Evolutionary conservation across 768 basidiomycete genomes (phyloP).

Genomic region (Suillus subaureus): DNA sequence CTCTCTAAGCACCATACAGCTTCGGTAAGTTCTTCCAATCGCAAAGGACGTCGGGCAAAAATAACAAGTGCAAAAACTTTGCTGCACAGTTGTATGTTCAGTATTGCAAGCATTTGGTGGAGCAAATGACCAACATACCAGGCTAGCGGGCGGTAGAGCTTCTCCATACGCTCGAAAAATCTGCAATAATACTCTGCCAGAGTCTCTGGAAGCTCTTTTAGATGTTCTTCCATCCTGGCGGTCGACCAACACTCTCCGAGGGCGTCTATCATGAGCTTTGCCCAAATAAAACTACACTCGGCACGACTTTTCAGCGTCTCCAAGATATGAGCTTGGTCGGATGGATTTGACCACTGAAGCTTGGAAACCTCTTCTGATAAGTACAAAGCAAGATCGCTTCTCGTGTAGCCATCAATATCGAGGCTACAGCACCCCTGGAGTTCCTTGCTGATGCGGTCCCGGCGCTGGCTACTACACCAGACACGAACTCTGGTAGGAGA

Average conservation of each 20-base stretch:
- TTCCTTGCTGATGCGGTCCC: constrained; percentile 1
- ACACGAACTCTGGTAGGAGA: constrained; percentile 21
- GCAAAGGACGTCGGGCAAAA: constrained; percentile 3
- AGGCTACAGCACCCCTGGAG: constrained; percentile 7
- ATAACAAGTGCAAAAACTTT: constrained; percentile 1
- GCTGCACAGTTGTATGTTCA: background rate
- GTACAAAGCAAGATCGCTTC: constrained; percentile 11
- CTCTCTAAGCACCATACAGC: constrained; percentile 3
- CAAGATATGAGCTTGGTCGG: no score
- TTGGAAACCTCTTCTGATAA: constrained; percentile 3
- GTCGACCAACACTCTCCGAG: no score
- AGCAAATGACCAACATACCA: background rate
- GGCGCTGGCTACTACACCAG: constrained; percentile 28
- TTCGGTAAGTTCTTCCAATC: background rate
- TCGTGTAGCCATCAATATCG: no score
- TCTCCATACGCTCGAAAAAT: no score
- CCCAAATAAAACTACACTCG: no score
- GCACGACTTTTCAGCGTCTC: no score
- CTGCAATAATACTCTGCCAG: no score
- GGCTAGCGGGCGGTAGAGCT: background rate
- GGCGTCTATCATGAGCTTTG: no score
- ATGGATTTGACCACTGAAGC: no score
- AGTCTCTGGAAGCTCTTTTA: no score
- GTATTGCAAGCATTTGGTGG: no score
- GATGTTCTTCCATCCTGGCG: no score